Conservation (phyloP, 768 basidiomycete species). For the Mycena rosella region DNA sequence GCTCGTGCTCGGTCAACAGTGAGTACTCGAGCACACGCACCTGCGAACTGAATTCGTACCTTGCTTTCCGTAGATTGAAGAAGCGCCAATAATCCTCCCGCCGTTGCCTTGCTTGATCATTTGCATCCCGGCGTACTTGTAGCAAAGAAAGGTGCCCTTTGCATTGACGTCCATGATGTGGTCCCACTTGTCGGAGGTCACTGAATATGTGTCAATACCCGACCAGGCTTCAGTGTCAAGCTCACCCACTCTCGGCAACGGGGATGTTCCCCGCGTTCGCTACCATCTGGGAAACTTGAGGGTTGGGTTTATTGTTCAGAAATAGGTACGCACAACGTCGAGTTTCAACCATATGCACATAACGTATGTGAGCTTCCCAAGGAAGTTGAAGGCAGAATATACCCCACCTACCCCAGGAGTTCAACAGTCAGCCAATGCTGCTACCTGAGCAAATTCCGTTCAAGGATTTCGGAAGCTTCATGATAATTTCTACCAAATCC, state of each 20-base stretch:
- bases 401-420: no score
- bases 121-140: conserved; percentile 53
- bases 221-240: neutral
- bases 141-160: conserved; percentile 50
- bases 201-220: neutral
- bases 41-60: conserved; percentile 5
- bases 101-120: conserved; percentile 55
- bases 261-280: conserved; percentile 42
- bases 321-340: no score
- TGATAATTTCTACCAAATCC: no score
- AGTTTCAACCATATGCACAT: no score
- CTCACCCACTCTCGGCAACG: conserved; percentile 24
- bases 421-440: no score
- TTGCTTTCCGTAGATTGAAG: conserved; percentile 34
- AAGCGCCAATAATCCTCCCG: conserved; percentile 53
- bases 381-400: no score
- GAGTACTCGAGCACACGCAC: neutral
- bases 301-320: no score
- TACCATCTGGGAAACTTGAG: no score
- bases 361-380: no score
- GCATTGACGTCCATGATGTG: conserved; percentile 46
- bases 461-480: no score
- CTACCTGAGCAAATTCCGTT: no score
- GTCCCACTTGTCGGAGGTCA: conserved; percentile 43
- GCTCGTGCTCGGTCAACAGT: conserved; percentile 14